These are phyloP conservation scores for Domatiomyces globalis DNA, from an alignment of 2,329 filamentous ascomycete genomes.

Conservation along the genomic window DNA sequence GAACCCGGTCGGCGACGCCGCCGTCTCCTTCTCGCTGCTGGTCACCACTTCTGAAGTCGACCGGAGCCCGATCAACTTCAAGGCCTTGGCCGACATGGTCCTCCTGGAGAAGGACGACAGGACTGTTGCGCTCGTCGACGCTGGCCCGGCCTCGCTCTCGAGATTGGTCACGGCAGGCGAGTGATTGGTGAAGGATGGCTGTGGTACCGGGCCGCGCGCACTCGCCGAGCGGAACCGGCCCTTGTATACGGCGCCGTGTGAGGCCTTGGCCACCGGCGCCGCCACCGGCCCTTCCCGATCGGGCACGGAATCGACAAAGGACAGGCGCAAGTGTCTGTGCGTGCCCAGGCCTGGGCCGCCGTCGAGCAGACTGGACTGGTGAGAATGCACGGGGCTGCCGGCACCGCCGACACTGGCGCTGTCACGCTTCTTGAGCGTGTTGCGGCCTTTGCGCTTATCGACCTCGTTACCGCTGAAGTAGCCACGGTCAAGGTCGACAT, in stretches of 20 bases:
- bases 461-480: conserved; percentile 87
- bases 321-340: conserved; percentile 63
- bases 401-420: conserved; percentile 22
- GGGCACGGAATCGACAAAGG: conserved; percentile 60
- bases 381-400: conserved; percentile 40
- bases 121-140: conserved; percentile 35
- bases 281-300: conserved; percentile 38
- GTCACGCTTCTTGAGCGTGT: conserved; percentile 63
- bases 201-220: conserved; percentile 37
- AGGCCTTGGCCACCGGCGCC: conserved; percentile 49
- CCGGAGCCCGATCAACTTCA: conserved; percentile 54
- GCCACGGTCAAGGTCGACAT: conserved; percentile 61
- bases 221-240: conserved; percentile 46
- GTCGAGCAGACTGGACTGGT: conserved; percentile 63
- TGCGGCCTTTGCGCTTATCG: conserved; percentile 56
- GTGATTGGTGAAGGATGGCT: conserved; percentile 26
- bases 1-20: conserved; percentile 26
- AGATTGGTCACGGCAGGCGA: conserved; percentile 45
- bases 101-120: conserved; percentile 34
- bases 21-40: conserved; percentile 37
- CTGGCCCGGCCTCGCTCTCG: conserved; percentile 26
- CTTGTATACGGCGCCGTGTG: conserved; percentile 45
- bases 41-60: conserved; percentile 65
- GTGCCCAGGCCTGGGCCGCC: conserved; percentile 55
- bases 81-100: conserved; percentile 44